These are phyloP conservation scores for Botryotinia calthae DNA, from an alignment of 2,329 filamentous ascomycete species.

Conservation along the genomic window DNA sequence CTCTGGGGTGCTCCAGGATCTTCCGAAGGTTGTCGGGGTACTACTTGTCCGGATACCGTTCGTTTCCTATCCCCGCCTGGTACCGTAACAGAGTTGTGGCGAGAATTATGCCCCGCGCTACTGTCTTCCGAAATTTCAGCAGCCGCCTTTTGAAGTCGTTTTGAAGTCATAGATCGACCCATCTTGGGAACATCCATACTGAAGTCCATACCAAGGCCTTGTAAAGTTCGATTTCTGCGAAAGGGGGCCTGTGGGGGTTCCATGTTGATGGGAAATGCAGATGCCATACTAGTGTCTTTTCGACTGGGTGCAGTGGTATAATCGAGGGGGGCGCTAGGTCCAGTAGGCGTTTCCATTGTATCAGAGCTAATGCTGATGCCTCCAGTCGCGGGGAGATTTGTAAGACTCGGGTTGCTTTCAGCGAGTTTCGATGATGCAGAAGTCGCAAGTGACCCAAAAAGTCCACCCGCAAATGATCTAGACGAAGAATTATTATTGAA, in stretches of 20 bases:
- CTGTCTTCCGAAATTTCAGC: constrained; percentile 34
- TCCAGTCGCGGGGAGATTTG: constrained; percentile 37
- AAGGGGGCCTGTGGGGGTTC: constrained; percentile 50
- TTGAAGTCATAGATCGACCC: constrained; percentile 37
- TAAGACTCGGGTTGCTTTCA: constrained; percentile 40
- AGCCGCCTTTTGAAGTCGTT: constrained; percentile 35
- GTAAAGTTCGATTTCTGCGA: constrained; percentile 39
- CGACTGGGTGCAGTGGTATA: constrained; percentile 32
- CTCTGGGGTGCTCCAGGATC: constrained; percentile 64
- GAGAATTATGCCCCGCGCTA: constrained; percentile 25
- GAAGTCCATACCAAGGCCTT: constrained; percentile 39
- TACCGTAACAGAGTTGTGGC: constrained; percentile 27
- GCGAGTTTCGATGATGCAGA: constrained; percentile 37
- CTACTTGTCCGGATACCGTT: constrained; percentile 82
- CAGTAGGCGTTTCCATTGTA: constrained; percentile 62
- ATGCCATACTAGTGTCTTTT: constrained; percentile 33
- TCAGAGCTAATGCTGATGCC: constrained; percentile 46
- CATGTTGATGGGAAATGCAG: constrained; percentile 32
- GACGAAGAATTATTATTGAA: constrained; percentile 37
- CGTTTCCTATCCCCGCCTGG: constrained; percentile 70
- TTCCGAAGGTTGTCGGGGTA: constrained; percentile 52
- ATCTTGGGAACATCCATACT: constrained; percentile 40
- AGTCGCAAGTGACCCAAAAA: constrained; percentile 36
- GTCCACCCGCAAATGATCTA: constrained; percentile 33
- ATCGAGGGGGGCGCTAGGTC: constrained; percentile 45